phyloP scores from a whole-genome alignment of 176 grass and related monocot species.

The Zizania latifolia region DNA sequence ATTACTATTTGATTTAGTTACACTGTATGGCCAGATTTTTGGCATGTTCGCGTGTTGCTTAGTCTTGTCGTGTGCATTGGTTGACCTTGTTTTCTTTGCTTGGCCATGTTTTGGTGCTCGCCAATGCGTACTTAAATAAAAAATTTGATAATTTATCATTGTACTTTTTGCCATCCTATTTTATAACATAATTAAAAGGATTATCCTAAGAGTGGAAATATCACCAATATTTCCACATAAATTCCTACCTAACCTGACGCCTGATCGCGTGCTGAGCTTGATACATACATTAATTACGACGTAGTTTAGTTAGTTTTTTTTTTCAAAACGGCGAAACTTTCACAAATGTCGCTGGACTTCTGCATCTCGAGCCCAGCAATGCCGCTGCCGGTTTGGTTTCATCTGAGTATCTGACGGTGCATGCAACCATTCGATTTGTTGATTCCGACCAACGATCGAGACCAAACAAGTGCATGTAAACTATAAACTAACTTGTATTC shows the following conservation, averaged over 20 bases:
- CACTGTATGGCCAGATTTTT: not conserved
- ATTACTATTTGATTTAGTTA: not conserved
- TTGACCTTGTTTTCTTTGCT: not conserved
- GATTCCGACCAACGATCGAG: not conserved
- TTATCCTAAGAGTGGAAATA: too few relatives aligned
- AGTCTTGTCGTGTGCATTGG: constrained; percentile 18
- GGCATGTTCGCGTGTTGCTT: not conserved
- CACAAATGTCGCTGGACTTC: constrained; percentile 5
- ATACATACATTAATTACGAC: not conserved
- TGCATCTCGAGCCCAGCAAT: constrained; percentile 31
- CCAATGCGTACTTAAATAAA: not conserved
- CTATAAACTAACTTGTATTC: too few relatives aligned
- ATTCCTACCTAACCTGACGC: not conserved
- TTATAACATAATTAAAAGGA: too few relatives aligned
- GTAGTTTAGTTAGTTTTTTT: not conserved
- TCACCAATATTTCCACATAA: too few relatives aligned
- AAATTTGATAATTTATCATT: too few relatives aligned
- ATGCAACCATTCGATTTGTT: not conserved
- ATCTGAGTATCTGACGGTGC: too few relatives aligned
- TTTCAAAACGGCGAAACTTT: constrained; percentile 3
- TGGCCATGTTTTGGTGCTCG: not conserved
- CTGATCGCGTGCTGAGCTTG: not conserved
- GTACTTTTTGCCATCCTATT: too few relatives aligned
- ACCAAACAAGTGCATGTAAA: not conserved
- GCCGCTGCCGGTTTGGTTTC: not conserved